Evolutionary conservation across 768 basidiomycete genomes (phyloP), one percentile per base, ranked within the genome.

Genomic region (Pulveroboletus sp.): DNA sequence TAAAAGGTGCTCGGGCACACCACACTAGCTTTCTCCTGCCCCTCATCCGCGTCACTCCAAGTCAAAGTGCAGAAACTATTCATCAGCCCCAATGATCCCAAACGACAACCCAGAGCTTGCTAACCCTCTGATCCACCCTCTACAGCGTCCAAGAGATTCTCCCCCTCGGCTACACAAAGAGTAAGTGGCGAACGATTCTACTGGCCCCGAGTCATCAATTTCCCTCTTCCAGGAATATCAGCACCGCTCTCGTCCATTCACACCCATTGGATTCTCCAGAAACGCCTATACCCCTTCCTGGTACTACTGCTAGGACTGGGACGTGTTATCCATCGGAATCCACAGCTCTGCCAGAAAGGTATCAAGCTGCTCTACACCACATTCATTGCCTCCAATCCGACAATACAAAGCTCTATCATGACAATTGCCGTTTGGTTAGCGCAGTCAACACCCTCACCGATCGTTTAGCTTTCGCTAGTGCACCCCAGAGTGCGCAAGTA

Each of bases 271-370:
- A 48, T 35, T 35, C 46, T 37, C 48, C 41, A 0, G 50, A 49
- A 5, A 47, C 50, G 2, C 55, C 51, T 8, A 45, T 40, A 7
- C 43, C 45, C 17, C 39, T 55, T 47, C 37, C 35, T 36, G 23
- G 37, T 19, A 21, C 9, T 19, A 16, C 34, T 13, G 19, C 39
- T 16, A 77, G 74, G 61, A 21, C 39, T 16, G 77, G 74, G 61
- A 71, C 71, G 12, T 79, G 73, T 12, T 13, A 31, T 54, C 66
- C 77, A 20, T 56, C 67, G 5, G 78, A 78, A 51, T 68, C 67
- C 52, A 72, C 76, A 17, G 67, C 71, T 6, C 68, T 79, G 10
- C 40, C 37, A 16, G 64, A 69, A 16, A 53, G 31, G 7, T 39
- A 57, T 43, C 54, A 59, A 20, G n/a, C 27, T 13, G 34, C 52